Percentiles rank a stretch among this genome's conserved stretches.
Conservation (phyloP, 805 yeast species). For the Suhomyces sp. region DNA sequence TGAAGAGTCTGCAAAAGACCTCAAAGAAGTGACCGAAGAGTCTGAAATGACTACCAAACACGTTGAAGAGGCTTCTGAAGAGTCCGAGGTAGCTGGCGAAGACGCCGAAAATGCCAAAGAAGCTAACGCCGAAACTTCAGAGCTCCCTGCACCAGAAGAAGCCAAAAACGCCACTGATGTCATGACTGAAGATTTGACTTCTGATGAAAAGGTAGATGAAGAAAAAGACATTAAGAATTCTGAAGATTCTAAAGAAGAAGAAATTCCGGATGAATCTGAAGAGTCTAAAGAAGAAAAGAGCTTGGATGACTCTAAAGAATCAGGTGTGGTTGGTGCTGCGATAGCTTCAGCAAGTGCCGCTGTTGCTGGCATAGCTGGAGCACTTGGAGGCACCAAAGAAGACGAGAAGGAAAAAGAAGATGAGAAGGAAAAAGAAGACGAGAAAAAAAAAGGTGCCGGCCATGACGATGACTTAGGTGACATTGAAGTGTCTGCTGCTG, state of each 20-base stretch:
- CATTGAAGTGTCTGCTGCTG: constrained; percentile 40
- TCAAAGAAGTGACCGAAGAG: not conserved
- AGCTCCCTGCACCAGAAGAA: not conserved
- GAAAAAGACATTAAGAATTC: not conserved
- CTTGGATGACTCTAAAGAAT: constrained; percentile 7
- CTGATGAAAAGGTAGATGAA: not conserved
- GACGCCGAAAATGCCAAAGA: not conserved
- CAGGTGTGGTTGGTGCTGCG: constrained; percentile 2
- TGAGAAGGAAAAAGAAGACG: not conserved
- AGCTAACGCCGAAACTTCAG: not conserved
- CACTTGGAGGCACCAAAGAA: not conserved
- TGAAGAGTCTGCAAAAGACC: not conserved
- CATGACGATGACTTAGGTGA: constrained; percentile 19
- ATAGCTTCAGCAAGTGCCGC: constrained; percentile 3
- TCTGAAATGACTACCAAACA: too few relatives aligned
- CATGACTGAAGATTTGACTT: not conserved
- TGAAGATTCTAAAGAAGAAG: constrained; percentile 6
- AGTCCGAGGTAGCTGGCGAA: not conserved
- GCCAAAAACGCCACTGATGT: not conserved
- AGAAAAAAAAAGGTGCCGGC: not conserved
- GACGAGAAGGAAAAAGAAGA: not conserved
- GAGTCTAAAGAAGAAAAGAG: constrained; percentile 8
- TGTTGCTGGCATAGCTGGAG: not conserved
- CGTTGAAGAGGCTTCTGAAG: not conserved
- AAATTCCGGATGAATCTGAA: constrained; percentile 2